Evolutionary conservation across 345 rosid genomes (phyloP), one percentile per base, ranked within the genome.

Genomic region (Fremontodendron californicum): DNA sequence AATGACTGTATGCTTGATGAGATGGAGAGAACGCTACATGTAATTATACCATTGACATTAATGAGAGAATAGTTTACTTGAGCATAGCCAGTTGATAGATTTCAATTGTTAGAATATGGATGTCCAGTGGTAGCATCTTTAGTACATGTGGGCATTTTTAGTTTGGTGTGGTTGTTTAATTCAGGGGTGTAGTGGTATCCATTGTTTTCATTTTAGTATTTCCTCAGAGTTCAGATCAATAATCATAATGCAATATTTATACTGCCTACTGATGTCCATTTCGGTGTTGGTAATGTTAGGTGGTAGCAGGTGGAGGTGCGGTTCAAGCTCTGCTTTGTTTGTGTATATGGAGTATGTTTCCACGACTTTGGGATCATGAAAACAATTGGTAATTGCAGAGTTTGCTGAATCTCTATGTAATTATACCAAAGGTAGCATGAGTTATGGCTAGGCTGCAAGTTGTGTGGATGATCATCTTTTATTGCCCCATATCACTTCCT

Each of bases 231-330:
- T 29, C 1, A 52, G 7, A 9, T 25, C 25, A 4, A 27, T 60
- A 15, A n/a, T 35, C 11, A 27, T 72, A 33, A 37, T 16, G 72
- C 29, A 29, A 27, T 69, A 7, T 37, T 68, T 16, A 10, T 31
- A 11, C 27, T 37, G 49, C 52, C 75, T 45, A 42, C 64, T 66
- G 57, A 21, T 48, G 45, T 39, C 60, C 15, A 0, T 27, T 72
- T 57, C 74, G 46, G 67, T 75, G 19, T 69, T 75, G 75, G 67
- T 39, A 33, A 84, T 78, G 29, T 18, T 88, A 93, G 99, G 98
- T 93, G 58, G 99, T 96, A 49, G 99, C 98, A 1, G 99, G 98
- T 75, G 99, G 99, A 80, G 99, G 98, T 75, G 99, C 99, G 1
- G 98, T 96, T 75, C 97, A 96, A 79, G 81, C 97, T n/a, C n/a